Evolutionary conservation across 164 flowering plant species (phyloP), one percentile per base, ranked within the genome.

Genomic region (Sextonia rubra): DNA sequence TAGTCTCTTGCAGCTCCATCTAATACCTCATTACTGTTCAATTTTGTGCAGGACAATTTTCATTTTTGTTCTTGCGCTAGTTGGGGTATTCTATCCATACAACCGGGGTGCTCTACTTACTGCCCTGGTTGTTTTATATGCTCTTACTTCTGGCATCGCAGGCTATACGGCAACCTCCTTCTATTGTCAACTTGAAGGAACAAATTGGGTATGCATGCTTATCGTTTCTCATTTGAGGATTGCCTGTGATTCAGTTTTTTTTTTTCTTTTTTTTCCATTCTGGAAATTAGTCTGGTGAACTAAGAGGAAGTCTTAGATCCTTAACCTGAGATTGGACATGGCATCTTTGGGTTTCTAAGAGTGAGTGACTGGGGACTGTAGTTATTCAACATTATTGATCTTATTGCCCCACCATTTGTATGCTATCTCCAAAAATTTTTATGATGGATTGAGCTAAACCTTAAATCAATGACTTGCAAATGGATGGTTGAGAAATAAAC

Each of bases 31-130:
- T 20, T 23, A 71, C 58, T 26, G 23, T 70, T 66, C 14, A 9
- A n/a, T 64, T 66, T 18, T 17, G 67, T 79, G n/a, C 83, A 82
- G 85, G 27, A 78, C 85, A 6, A 74, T 82, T 32, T 82, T 82
- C 79, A 80, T 80, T 64, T 82, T 82, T 49, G 47, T 78, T 32
- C 79, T 82, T 47, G 83, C 85, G 1, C 74, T 82, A 52, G 85
- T 82, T 74, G 83, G 83, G 47, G 83, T 78, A 22, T 82, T 80
- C 76, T 80, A 82, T 72, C 85, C 85, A 64, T 82, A 82, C 78
- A 82, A 82, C 69, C 75, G 85, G 44, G 85, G 85, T 37, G 85
- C 85, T 48, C 73, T 82, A 3, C 78, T 82, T 71, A 82, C 85
- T 48, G 85, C 85, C 15, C 71, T 82, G 64, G 85, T 82, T 60